A percentile compares a stretch with the other conserved stretches of the same genome.
Evolutionary conservation across 2,329 filamentous ascomycete species (phyloP).

Genomic region (Diaporthe ilicicola): DNA sequence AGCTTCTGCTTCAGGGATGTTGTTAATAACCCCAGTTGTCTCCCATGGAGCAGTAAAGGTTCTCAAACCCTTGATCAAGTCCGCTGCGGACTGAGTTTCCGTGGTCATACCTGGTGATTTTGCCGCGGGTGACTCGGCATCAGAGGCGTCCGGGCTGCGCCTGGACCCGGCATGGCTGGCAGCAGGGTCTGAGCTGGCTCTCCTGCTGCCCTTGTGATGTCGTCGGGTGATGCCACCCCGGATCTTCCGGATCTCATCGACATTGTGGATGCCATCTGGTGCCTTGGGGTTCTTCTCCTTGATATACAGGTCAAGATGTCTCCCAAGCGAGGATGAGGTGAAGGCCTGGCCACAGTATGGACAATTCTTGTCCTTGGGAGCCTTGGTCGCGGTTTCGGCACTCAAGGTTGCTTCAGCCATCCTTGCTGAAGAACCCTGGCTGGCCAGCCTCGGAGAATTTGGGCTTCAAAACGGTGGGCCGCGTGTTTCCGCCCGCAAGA

Average conservation of each 20-base stretch:
- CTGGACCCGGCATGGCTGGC: constrained; percentile 56
- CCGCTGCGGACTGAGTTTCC: constrained; percentile 52
- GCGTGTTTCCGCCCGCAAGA: constrained; percentile 1
- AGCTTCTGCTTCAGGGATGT: constrained; percentile 63
- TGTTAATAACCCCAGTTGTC: constrained; percentile 79
- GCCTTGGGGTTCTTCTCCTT: constrained; percentile 91
- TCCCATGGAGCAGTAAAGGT: constrained; percentile 74
- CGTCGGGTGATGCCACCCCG: constrained; percentile 87
- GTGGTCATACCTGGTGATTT: constrained; percentile 50
- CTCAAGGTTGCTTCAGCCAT: constrained; percentile 42
- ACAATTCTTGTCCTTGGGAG: constrained; percentile 86
- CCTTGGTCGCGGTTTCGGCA: constrained; percentile 53
- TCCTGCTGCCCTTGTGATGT: constrained; percentile 75
- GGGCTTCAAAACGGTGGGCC: constrained; percentile 2
- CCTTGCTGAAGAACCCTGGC: constrained; percentile 26
- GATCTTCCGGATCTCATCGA: constrained; percentile 86
- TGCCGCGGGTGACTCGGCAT: constrained; percentile 45
- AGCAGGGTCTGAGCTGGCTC: constrained; percentile 68
- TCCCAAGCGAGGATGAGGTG: constrained; percentile 91
- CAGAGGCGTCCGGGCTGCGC: constrained; percentile 50
- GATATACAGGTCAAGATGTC: constrained; percentile 94
- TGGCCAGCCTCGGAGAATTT: constrained; percentile 10
- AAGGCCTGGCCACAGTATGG: constrained; percentile 90
- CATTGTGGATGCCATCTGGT: constrained; percentile 86
- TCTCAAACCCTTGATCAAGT: constrained; percentile 62